A percentile compares a stretch with the other conserved stretches of the same genome.
These are phyloP conservation scores for Alternaria hordeiaustralica DNA, from an alignment of 2,329 filamentous ascomycete species.

Conservation along the genomic window DNA sequence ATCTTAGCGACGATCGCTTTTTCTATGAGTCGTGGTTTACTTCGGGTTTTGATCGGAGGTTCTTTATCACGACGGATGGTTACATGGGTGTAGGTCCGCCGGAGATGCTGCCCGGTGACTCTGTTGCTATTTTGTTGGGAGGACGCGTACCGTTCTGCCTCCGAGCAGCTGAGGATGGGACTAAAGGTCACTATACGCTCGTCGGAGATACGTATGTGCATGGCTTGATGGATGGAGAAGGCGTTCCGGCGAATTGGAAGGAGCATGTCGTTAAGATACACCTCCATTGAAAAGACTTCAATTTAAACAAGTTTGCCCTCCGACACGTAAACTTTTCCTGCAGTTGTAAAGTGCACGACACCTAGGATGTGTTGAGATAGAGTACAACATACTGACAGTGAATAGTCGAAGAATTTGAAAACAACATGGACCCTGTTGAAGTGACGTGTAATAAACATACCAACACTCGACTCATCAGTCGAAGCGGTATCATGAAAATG, in stretches of 20 bases:
- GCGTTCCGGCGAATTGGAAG: not conserved
- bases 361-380: not conserved
- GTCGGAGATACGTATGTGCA: slow-evolving; percentile 24
- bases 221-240: slow-evolving; percentile 28
- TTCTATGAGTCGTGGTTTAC: slow-evolving; percentile 3
- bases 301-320: no score
- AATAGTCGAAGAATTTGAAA: not conserved
- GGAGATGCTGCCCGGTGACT: slow-evolving; percentile 14
- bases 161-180: not conserved
- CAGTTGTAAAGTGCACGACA: no score
- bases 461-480: not conserved
- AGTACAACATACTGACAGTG: not conserved
- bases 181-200: not conserved
- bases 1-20: not conserved
- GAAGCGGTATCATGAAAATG: not conserved
- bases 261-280: not conserved
- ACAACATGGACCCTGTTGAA: not conserved
- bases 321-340: no score
- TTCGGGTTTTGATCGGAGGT: slow-evolving; percentile 11
- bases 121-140: slow-evolving; percentile 21
- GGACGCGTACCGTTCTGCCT: slow-evolving; percentile 24
- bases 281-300: not conserved
- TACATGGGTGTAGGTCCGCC: slow-evolving; percentile 24
- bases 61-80: slow-evolving; percentile 23
- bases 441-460: not conserved